These are phyloP conservation scores for Chalciporus pseudorubinellus DNA, from an alignment of 768 basidiomycete genomes.

Conservation along the genomic window DNA sequence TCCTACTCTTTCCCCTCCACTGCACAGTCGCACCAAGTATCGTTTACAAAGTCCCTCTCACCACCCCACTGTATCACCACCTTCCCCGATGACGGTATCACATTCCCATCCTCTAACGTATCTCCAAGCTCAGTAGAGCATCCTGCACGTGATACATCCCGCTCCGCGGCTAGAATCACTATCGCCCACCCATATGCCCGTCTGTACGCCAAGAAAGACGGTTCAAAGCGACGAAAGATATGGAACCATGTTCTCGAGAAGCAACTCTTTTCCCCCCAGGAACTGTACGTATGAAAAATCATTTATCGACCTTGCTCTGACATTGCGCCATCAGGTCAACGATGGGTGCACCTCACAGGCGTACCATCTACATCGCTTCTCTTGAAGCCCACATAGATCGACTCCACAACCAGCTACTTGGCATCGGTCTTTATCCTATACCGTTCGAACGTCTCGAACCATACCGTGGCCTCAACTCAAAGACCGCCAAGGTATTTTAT, in stretches of 20 bases:
- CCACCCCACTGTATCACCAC: slow-evolving; percentile 7
- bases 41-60: slow-evolving; percentile 6
- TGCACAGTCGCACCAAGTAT: background rate
- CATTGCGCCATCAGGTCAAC: slow-evolving; percentile 44
- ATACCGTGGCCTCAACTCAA: slow-evolving; percentile 70
- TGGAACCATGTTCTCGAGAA: slow-evolving; percentile 82
- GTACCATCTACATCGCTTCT: slow-evolving; percentile 68
- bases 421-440: slow-evolving; percentile 55
- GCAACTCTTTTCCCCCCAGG: slow-evolving; percentile 60
- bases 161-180: slow-evolving; percentile 26
- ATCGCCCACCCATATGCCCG: slow-evolving; percentile 70
- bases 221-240: slow-evolving; percentile 65
- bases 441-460: slow-evolving; percentile 54
- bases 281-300: slow-evolving; percentile 47
- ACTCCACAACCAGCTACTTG: slow-evolving; percentile 57
- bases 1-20: slow-evolving; percentile 1
- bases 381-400: slow-evolving; percentile 71
- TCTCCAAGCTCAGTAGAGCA: slow-evolving; percentile 4
- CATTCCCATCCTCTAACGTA: slow-evolving; percentile 9
- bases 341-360: slow-evolving; percentile 63
- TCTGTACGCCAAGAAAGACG: slow-evolving; percentile 60
- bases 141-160: slow-evolving; percentile 17
- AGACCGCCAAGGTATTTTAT: slow-evolving; percentile 64
- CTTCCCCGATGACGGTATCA: slow-evolving; percentile 25
- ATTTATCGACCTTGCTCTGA: background rate